These are phyloP conservation scores for Fusarium cyanostomum DNA, from an alignment of 2,329 filamentous ascomycete species.

Conservation along the genomic window DNA sequence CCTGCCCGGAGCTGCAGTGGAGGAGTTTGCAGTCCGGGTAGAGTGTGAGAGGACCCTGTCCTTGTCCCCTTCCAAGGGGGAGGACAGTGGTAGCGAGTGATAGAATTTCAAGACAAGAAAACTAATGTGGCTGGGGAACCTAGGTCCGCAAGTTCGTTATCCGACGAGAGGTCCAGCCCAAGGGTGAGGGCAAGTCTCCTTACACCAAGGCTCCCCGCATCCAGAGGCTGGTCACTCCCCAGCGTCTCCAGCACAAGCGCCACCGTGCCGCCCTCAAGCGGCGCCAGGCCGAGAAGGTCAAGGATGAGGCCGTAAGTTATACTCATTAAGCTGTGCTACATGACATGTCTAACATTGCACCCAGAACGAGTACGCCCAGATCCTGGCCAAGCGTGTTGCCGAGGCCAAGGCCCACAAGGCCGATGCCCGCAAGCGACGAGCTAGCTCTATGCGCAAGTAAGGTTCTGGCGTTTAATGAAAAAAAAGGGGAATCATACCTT, in stretches of 20 bases:
- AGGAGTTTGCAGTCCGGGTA: constrained; percentile 59
- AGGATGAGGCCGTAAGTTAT: constrained; percentile 94
- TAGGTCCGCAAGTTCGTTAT: constrained; percentile 99
- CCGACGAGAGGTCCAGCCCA: constrained; percentile 95
- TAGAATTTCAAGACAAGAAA: constrained; percentile 34
- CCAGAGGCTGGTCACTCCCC: constrained; percentile 98
- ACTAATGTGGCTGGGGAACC: constrained; percentile 53
- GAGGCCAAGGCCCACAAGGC: constrained; percentile 95
- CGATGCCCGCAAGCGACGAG: constrained; percentile 95
- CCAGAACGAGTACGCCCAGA: constrained; percentile 95
- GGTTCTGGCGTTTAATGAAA: constrained; percentile 51
- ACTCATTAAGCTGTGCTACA: too few species aligned
- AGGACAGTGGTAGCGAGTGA: constrained; percentile 38
- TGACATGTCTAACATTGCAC: background rate
- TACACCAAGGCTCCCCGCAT: constrained; percentile 99
- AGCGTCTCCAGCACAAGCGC: constrained; percentile 99
- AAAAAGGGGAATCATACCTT: constrained; percentile 49
- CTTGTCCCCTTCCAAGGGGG: constrained; percentile 4
- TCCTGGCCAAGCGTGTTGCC: constrained; percentile 95
- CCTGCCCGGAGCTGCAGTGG: constrained; percentile 69
- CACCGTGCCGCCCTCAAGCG: constrained; percentile 98
- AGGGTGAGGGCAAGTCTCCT: constrained; percentile 95
- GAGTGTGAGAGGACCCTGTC: constrained; percentile 65
- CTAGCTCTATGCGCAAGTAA: constrained; percentile 94
- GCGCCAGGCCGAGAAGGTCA: constrained; percentile 94